phyloP scores from a whole-genome alignment of 116 monocot species.

The Phalaenopsis hybrid region DNA sequence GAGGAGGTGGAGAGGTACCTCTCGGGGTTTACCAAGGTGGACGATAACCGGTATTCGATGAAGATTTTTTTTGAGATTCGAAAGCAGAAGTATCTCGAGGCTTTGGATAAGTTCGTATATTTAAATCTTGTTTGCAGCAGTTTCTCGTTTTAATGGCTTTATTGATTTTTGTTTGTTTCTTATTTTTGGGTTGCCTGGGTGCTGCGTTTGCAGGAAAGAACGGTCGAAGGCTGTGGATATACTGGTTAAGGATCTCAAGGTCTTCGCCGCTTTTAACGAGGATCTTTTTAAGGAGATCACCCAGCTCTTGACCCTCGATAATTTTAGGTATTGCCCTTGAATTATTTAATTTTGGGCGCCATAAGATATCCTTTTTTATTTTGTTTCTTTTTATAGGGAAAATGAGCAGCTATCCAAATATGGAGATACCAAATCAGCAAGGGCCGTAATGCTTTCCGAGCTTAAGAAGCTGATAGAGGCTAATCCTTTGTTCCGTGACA shows the following conservation, averaged over 20 bases:
- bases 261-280: slow-evolving; percentile 75
- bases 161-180: not conserved
- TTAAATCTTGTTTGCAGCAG: not conserved
- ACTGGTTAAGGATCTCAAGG: slow-evolving; percentile 72
- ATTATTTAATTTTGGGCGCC: not conserved
- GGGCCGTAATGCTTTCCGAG: slow-evolving; percentile 58
- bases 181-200: not conserved
- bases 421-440: slow-evolving; percentile 65
- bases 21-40: slow-evolving; percentile 71
- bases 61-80: slow-evolving; percentile 89
- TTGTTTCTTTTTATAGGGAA: slow-evolving; percentile 32
- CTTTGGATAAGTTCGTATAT: slow-evolving; percentile 58
- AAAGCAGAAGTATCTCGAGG: slow-evolving; percentile 88
- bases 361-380: not conserved
- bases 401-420: slow-evolving; percentile 82
- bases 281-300: slow-evolving; percentile 80
- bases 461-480: slow-evolving; percentile 76
- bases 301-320: slow-evolving; percentile 65
- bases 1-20: slow-evolving; percentile 76
- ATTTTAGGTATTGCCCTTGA: slow-evolving; percentile 46
- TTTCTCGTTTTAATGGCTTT: not conserved
- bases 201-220: slow-evolving; percentile 42
- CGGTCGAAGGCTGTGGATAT: slow-evolving; percentile 74
- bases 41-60: slow-evolving; percentile 77
- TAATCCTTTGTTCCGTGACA: slow-evolving; percentile 66